These are phyloP conservation scores for Ormosia semicastrata DNA, from an alignment of 306 rosid genomes.

Conservation along the genomic window DNA sequence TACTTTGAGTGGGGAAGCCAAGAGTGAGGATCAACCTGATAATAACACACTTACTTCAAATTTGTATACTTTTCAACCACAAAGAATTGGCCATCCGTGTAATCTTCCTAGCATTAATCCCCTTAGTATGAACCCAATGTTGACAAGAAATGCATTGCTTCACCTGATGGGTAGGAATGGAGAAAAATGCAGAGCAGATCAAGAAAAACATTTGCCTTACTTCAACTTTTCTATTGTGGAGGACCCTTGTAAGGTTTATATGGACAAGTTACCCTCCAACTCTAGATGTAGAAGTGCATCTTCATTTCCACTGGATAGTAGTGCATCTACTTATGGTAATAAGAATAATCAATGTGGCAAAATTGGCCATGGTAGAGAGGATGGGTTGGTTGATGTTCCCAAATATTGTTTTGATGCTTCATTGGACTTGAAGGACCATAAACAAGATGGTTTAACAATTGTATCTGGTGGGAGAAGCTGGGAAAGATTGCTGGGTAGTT, in stretches of 20 bases:
- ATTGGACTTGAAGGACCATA: constrained; percentile 33
- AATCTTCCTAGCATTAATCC: constrained; percentile 64
- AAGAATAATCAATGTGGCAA: constrained; percentile 37
- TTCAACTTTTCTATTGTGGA: constrained; percentile 72
- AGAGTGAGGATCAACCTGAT: constrained; percentile 37
- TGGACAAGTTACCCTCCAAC: constrained; percentile 40
- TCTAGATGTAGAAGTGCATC: constrained; percentile 25
- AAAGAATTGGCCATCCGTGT: constrained; percentile 36
- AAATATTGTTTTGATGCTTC: constrained; percentile 32
- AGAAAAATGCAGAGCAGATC: constrained; percentile 36
- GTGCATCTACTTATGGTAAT: constrained; percentile 30
- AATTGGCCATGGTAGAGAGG: constrained; percentile 31
- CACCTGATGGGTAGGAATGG: constrained; percentile 40
- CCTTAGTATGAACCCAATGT: constrained; percentile 76
- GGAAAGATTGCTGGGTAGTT: constrained; percentile 73
- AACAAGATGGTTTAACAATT: constrained; percentile 29
- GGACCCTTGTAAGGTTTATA: constrained; percentile 71
- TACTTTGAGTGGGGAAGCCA: constrained; percentile 33
- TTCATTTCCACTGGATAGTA: constrained; percentile 33
- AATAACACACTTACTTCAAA: constrained; percentile 33
- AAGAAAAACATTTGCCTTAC: constrained; percentile 46
- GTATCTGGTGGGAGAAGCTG: constrained; percentile 86
- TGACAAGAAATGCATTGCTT: constrained; percentile 55
- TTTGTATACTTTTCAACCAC: constrained; percentile 35
- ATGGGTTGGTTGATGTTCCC: constrained; percentile 38